These are phyloP conservation scores for Exsudoporus frostii DNA, from an alignment of 768 basidiomycete species.

Conservation along the genomic window DNA sequence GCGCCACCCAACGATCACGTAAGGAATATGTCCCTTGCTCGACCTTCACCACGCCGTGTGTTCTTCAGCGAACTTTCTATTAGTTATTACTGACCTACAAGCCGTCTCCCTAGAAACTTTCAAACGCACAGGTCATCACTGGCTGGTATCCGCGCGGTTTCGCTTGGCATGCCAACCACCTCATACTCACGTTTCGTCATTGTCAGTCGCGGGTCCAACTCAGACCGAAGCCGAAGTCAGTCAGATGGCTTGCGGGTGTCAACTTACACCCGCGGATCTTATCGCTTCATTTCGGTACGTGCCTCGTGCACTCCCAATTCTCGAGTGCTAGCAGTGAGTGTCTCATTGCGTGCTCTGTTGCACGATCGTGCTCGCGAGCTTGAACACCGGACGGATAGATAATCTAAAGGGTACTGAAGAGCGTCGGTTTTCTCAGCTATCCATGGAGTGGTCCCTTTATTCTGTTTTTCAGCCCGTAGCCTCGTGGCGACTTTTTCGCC, in stretches of 20 bases:
- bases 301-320: slow-evolving; percentile 25
- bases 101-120: slow-evolving; percentile 3
- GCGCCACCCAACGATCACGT: slow-evolving; percentile 28
- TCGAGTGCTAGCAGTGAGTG: slow-evolving; percentile 2
- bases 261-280: slow-evolving; percentile 34
- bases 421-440: not conserved
- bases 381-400: not conserved
- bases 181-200: slow-evolving; percentile 1
- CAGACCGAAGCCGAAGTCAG: slow-evolving; percentile 17
- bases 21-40: slow-evolving; percentile 4
- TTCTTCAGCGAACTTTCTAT: slow-evolving; percentile 7
- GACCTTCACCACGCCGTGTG: not conserved
- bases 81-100: slow-evolving; percentile 14
- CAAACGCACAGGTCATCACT: not conserved
- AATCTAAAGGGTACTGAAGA: not conserved
- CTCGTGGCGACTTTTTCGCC: not conserved
- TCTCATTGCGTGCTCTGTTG: slow-evolving; percentile 4
- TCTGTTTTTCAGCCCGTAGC: not conserved
- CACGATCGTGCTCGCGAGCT: not conserved
- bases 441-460: not conserved
- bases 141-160: not conserved
- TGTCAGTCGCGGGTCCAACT: slow-evolving; percentile 10
- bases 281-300: slow-evolving; percentile 18
- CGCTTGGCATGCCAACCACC: not conserved
- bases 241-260: slow-evolving; percentile 14